Evolutionary conservation across 2,329 filamentous ascomycete genomes (phyloP).

Genomic region (Paecilomyces sp.): DNA sequence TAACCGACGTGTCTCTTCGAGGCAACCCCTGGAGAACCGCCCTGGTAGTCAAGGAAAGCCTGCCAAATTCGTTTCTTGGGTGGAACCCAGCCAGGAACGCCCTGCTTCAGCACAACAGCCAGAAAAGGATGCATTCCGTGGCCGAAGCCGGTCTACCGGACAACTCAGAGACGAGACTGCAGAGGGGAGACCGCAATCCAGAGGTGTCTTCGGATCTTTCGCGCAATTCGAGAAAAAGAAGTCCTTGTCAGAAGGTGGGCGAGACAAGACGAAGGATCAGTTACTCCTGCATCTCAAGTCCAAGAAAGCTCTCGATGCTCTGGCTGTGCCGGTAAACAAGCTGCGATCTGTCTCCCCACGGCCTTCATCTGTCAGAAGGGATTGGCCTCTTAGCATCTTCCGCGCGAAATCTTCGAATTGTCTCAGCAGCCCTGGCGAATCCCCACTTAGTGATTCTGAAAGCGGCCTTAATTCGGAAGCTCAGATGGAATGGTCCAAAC

Average conservation of each 20-base stretch:
- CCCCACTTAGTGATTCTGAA: neutral
- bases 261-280: slow-evolving; percentile 24
- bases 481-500: slow-evolving; percentile 21
- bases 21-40: neutral
- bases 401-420: slow-evolving; percentile 17
- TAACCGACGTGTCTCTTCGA: neutral
- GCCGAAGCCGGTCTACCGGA: slow-evolving; percentile 19
- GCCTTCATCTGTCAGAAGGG: slow-evolving; percentile 12
- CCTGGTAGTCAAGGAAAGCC: slow-evolving; percentile 12
- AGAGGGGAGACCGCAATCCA: slow-evolving; percentile 10
- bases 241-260: slow-evolving; percentile 5
- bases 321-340: slow-evolving; percentile 18
- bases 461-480: slow-evolving; percentile 4
- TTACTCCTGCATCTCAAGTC: slow-evolving; percentile 26
- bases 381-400: slow-evolving; percentile 24
- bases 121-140: slow-evolving; percentile 8
- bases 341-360: slow-evolving; percentile 10
- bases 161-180: slow-evolving; percentile 16
- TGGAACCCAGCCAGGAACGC: slow-evolving; percentile 4
- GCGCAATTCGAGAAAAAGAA: slow-evolving; percentile 2
- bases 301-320: slow-evolving; percentile 24
- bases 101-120: slow-evolving; percentile 18
- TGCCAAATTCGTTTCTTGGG: slow-evolving; percentile 5
- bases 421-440: slow-evolving; percentile 2
- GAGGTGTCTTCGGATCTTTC: slow-evolving; percentile 7